Percentiles rank a stretch among this genome's conserved stretches.
phyloP scores from a whole-genome alignment of 768 basidiomycete species.

The Agrocybe praecox region DNA sequence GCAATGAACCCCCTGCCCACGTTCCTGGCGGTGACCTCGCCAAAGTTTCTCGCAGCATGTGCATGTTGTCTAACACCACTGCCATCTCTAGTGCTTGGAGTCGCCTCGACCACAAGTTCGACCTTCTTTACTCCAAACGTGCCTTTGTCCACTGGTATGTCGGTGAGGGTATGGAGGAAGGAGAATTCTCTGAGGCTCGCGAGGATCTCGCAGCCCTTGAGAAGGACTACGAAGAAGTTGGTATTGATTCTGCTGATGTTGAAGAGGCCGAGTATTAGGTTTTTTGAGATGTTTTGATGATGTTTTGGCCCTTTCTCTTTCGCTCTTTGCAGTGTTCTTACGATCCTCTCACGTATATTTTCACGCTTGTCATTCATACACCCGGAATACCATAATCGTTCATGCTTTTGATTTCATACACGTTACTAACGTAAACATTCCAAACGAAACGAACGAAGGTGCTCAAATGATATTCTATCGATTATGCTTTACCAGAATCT shows the following conservation, averaged over 20 bases:
- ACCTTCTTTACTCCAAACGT: conserved; percentile 96
- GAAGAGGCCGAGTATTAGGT: conserved; percentile 69
- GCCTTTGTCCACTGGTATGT: conserved; percentile 95
- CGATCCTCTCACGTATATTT: conserved; percentile 31
- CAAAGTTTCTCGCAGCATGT: conserved; percentile 90
- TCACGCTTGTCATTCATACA: conserved; percentile 22
- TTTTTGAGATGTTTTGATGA: conserved; percentile 7
- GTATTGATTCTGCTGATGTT: conserved; percentile 72
- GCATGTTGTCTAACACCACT: conserved; percentile 96
- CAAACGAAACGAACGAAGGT: not conserved
- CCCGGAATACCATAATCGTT: conserved; percentile 29
- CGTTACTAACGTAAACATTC: not conserved
- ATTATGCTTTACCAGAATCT: conserved; percentile 75
- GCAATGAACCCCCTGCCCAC: conserved; percentile 91
- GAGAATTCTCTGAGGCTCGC: conserved; percentile 97
- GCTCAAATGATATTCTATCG: too few species aligned
- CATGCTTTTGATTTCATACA: conserved; percentile 9
- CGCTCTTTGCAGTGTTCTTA: conserved; percentile 16
- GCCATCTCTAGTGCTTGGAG: conserved; percentile 95
- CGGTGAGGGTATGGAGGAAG: conserved; percentile 99
- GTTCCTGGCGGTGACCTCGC: conserved; percentile 96
- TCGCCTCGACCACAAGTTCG: conserved; percentile 95
- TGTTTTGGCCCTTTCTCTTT: conserved; percentile 18
- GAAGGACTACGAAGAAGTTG: conserved; percentile 93
- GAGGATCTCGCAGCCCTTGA: conserved; percentile 98